phyloP scores from a whole-genome alignment of 768 basidiomycete genomes.

The Lactifluus volemus region DNA sequence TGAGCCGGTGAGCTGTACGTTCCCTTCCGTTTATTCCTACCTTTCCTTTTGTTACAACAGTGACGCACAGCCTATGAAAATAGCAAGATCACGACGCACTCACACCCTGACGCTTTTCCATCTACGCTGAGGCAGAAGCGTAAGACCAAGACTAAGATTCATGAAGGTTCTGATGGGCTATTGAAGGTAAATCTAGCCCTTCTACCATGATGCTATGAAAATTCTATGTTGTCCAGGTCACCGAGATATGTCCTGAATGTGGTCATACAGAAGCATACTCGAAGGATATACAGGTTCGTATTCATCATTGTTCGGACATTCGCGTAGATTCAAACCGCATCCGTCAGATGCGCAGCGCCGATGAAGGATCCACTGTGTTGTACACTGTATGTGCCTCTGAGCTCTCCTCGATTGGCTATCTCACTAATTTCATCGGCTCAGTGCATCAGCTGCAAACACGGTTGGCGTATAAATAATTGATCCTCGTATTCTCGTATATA shows the following conservation, averaged over 20 bases:
- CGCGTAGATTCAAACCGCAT: background rate
- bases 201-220: background rate
- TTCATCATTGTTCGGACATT: background rate
- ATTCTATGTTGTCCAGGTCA: constrained; percentile 44
- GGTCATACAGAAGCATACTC: constrained; percentile 81
- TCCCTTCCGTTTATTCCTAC: background rate
- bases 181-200: constrained; percentile 39
- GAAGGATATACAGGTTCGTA: constrained; percentile 74
- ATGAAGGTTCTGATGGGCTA: constrained; percentile 58
- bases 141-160: constrained; percentile 80
- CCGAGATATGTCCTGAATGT: constrained; percentile 85
- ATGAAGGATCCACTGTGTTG: constrained; percentile 91
- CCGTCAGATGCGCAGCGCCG: constrained; percentile 73
- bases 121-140: constrained; percentile 78
- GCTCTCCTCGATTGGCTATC: constrained; percentile 4
- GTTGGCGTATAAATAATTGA: constrained; percentile 78
- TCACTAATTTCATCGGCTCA: constrained; percentile 25
- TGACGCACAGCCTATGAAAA: constrained; percentile 73
- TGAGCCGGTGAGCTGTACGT: constrained; percentile 86
- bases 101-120: constrained; percentile 92
- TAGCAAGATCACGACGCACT: constrained; percentile 80
- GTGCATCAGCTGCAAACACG: constrained; percentile 71
- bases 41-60: background rate
- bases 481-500: background rate
- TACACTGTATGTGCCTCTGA: constrained; percentile 64